Evolutionary conservation across 2,329 filamentous ascomycete genomes (phyloP).

Genomic region (Chrysosporium keratinophilum): DNA sequence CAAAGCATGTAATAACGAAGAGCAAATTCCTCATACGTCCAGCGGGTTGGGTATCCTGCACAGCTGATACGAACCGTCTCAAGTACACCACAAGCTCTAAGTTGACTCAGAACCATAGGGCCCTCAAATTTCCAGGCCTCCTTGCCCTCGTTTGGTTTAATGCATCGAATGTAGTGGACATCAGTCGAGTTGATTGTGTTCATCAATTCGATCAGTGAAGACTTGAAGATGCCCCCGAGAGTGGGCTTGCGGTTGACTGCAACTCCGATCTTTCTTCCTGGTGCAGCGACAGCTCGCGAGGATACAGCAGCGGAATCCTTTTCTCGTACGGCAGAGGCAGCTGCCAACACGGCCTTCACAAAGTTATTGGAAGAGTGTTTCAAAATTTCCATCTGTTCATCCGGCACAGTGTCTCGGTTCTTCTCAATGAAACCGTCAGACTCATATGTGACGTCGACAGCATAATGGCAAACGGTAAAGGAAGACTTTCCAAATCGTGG

Average conservation of each 20-base stretch:
- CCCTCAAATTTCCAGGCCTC: constrained; percentile 97
- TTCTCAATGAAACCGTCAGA: constrained; percentile 99
- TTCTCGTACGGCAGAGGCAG: constrained; percentile 76
- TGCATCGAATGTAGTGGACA: constrained; percentile 97
- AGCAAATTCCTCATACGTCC: constrained; percentile 98
- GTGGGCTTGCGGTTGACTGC: constrained; percentile 94
- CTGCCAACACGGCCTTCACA: constrained; percentile 71
- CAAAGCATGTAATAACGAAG: constrained; percentile 97
- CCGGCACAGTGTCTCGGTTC: constrained; percentile 95
- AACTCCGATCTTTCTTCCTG: constrained; percentile 77
- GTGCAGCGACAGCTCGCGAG: constrained; percentile 61
- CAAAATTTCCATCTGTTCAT: constrained; percentile 93
- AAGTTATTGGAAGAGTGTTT: constrained; percentile 76
- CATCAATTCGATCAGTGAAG: constrained; percentile 96
- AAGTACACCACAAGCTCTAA: constrained; percentile 95
- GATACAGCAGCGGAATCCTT: constrained; percentile 61
- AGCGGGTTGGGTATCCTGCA: constrained; percentile 91
- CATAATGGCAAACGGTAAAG: constrained; percentile 98
- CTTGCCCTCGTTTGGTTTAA: constrained; percentile 97
- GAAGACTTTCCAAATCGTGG: constrained; percentile 93
- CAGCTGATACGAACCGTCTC: constrained; percentile 97
- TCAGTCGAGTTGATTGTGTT: constrained; percentile 94
- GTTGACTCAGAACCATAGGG: constrained; percentile 94
- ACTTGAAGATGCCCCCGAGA: constrained; percentile 96
- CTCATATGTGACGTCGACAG: constrained; percentile 95